These are phyloP conservation scores for Artomyces pyxidatus DNA, from an alignment of 768 basidiomycete genomes.

Conservation along the genomic window DNA sequence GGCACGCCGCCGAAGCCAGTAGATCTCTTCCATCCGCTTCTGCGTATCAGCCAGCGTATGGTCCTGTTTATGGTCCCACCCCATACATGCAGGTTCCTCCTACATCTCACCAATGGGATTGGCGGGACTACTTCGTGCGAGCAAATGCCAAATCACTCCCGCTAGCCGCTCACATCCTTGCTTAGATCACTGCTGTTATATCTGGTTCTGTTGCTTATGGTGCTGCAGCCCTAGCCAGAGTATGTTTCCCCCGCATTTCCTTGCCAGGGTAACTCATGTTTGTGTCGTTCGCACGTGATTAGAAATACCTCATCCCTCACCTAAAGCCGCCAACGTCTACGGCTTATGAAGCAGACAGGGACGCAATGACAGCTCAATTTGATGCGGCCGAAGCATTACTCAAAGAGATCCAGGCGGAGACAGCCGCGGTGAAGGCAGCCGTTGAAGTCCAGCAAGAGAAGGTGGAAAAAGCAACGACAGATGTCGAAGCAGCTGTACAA, in stretches of 20 bases:
- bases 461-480: conserved; percentile 62
- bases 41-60: conserved; percentile 24
- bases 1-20: conserved; percentile 40
- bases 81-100: conserved; percentile 31
- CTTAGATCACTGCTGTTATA: conserved; percentile 85
- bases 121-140: conserved; percentile 95
- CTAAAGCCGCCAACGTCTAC: conserved; percentile 81
- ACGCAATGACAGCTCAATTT: conserved; percentile 80
- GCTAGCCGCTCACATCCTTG: conserved; percentile 11
- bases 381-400: conserved; percentile 79
- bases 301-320: conserved; percentile 91
- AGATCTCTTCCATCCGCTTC: conserved; percentile 11
- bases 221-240: conserved; percentile 71
- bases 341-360: conserved; percentile 83
- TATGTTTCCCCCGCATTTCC: conserved; percentile 19
- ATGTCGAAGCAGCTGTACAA: conserved; percentile 63
- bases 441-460: conserved; percentile 71
- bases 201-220: conserved; percentile 83
- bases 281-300: conserved; percentile 9
- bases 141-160: conserved; percentile 1
- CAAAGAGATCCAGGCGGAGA: conserved; percentile 73
- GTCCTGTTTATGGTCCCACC: conserved; percentile 38
- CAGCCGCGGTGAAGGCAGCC: conserved; percentile 58
- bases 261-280: no score
- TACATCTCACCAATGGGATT: conserved; percentile 64